Base-by-base conservation (phyloP, 257 asterid genomes). In the Solanum dulcamara region DNA sequence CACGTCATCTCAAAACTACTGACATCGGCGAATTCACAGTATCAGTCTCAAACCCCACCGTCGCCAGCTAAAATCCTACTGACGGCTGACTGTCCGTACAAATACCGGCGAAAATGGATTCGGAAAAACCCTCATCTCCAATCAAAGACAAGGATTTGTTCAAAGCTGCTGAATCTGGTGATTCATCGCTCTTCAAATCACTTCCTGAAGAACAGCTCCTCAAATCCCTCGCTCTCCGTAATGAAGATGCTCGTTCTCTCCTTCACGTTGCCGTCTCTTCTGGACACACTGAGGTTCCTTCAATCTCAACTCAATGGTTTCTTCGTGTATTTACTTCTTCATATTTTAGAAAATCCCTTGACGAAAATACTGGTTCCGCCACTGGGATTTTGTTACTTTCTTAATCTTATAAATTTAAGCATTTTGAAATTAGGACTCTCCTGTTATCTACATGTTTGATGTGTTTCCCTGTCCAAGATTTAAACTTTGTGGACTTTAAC, bases 241-340 rank as follows among this genome's bases (percentile, higher is more conserved):
- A 95, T 88, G 98, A 96, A 89, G 99, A 96, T 86, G 92, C 87
- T 48, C 99, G 99, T 14, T 91, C 99, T 42, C 96, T 95, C 81
- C 93, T 96, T 59, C 99, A 96, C 89, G 97, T 96, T 59, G 98
- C 98, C 85, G 98, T 95, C 85, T 95, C 98, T n/a, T 92, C 85
- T 60, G 89, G 91, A 80, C 87, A 89, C 33, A 14, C 85, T 20
- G 88, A 96, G 98, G 99, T 96, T 14, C 38, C 24, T 28, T 26
- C 22, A 17, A 4, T 33, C 28, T 10, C 24, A 68, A 26, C 8
- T 59, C 68, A 59, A 59, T n/a, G n/a, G n/a, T n/a, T n/a, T n/a
- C n/a, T 57, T 0, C 4, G 60, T 53, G 60, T 18, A 53, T 53
- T 53, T 53, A n/a, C 11, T 57, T 57, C 30, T 57, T 57, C 14